Evolutionary conservation across 345 rosid genomes (phyloP), one percentile per base, ranked within the genome.

Genomic region (Brassica nigra): DNA sequence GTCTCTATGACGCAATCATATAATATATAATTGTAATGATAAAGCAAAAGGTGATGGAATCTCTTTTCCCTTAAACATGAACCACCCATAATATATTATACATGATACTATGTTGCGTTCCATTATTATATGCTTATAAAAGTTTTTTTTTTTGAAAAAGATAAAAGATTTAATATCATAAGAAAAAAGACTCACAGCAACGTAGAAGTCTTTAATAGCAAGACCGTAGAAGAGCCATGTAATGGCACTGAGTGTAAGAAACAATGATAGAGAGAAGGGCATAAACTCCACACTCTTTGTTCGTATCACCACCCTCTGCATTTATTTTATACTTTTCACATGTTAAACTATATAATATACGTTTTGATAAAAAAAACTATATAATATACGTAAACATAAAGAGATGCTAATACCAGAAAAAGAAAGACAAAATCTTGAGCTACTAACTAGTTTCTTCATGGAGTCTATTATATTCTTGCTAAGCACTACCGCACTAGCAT

Each of bases 211-310:
- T 62, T 86, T 86, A 10, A 86, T 78, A 71, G 86, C 80, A 27
- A 86, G 67, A 75, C 93, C 93, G 68, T 85, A 89, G 66, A 86
- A 72, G 54, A 88, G 86, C 93, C 93, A 89, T 74, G 77, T 80
- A 34, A 88, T 69, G 14, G 93, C 93, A 75, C 86, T 89, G 18
- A 88, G 30, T 63, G 88, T 81, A 63, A 89, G 90, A 84, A 86
- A 86, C 67, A 88, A 82, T 6, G 93, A 89, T 71, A 89, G 55
- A 68, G 80, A 76, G 68, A 86, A 81, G 0, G 93, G 91, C 93
- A 88, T 89, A 86, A 85, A 89, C 83, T 89, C 93, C 78, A 89
- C 91, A 61, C 91, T 89, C 79, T 83, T 86, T 57, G 88, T 86
- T 28, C 85, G 80, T 27, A 86, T 66, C 71, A 86, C 87, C 54